Percentiles rank a stretch among this genome's conserved stretches.
Evolutionary conservation across 257 asterid species (phyloP).

Genomic region (Solanum corneliomulleri): DNA sequence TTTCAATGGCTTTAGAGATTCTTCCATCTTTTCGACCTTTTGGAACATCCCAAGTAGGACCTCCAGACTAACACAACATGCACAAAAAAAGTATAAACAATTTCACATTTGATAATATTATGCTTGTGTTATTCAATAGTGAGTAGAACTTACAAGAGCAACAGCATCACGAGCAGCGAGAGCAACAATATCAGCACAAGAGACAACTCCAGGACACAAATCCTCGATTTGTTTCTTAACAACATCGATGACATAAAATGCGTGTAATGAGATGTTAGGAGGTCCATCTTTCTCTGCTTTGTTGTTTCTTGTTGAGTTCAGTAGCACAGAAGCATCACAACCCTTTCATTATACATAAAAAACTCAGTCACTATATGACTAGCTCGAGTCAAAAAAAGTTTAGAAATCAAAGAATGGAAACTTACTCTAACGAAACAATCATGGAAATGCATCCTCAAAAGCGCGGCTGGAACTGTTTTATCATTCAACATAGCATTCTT

Average conservation of each 20-base stretch:
- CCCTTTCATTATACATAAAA: constrained; percentile 32
- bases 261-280: constrained; percentile 71
- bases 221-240: constrained; percentile 56
- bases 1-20: constrained; percentile 51
- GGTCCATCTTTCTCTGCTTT: constrained; percentile 73
- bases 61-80: constrained; percentile 30
- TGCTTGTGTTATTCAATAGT: background rate
- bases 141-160: constrained; percentile 42
- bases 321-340: constrained; percentile 77
- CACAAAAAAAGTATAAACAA: background rate
- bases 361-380: background rate
- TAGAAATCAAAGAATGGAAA: background rate
- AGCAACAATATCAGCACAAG: constrained; percentile 82
- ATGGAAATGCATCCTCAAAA: constrained; percentile 83
- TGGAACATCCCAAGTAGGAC: constrained; percentile 76
- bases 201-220: constrained; percentile 69
- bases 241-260: constrained; percentile 62
- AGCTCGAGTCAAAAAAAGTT: background rate
- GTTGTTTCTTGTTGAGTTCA: constrained; percentile 33
- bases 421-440: constrained; percentile 75
- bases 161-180: constrained; percentile 79
- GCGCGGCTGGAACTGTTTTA: constrained; percentile 73
- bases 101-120: background rate
- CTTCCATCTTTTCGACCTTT: constrained; percentile 77
- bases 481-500: constrained; percentile 53